A percentile compares a stretch with the other conserved stretches of the same genome.
Conservation (phyloP, 2,329 filamentous ascomycete genomes). For the Mollisia scopiformis region DNA sequence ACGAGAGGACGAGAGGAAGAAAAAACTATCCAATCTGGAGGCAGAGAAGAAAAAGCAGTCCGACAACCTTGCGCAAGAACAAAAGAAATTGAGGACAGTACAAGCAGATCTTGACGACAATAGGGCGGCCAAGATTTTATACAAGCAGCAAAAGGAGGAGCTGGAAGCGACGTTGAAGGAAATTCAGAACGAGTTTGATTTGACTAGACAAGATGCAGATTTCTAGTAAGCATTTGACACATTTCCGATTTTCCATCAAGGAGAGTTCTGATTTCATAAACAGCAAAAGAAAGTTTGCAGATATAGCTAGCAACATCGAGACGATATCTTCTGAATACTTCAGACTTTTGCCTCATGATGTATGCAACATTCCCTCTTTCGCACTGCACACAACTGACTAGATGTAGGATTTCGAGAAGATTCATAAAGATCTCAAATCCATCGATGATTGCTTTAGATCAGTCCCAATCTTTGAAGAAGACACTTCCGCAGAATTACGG, state of each 20-base stretch:
- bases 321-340: constrained; percentile 15
- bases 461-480: constrained; percentile 19
- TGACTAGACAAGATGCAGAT: constrained; percentile 5
- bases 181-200: constrained; percentile 19
- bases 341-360: constrained; percentile 7
- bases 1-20: neutral
- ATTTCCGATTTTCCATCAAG: neutral
- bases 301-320: constrained; percentile 8
- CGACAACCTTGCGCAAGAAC: neutral
- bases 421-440: constrained; percentile 8
- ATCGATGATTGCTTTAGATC: constrained; percentile 12
- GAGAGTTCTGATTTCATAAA: constrained; percentile 9
- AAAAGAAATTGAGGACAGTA: constrained; percentile 8
- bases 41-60: neutral
- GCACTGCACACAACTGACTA: constrained; percentile 9
- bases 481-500: constrained; percentile 17
- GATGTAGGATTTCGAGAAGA: constrained; percentile 14
- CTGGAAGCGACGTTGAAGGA: constrained; percentile 10
- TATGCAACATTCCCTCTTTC: neutral
- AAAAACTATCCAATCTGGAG: neutral
- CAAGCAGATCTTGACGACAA: constrained; percentile 5
- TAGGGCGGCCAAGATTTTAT: constrained; percentile 8
- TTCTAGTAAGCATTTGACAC: constrained; percentile 15
- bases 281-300: constrained; percentile 12
- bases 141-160: constrained; percentile 12